These are phyloP conservation scores for Protoeuglena noctilucae DNA, from an alignment of 139 green algal genomes.

Conservation along the genomic window DNA sequence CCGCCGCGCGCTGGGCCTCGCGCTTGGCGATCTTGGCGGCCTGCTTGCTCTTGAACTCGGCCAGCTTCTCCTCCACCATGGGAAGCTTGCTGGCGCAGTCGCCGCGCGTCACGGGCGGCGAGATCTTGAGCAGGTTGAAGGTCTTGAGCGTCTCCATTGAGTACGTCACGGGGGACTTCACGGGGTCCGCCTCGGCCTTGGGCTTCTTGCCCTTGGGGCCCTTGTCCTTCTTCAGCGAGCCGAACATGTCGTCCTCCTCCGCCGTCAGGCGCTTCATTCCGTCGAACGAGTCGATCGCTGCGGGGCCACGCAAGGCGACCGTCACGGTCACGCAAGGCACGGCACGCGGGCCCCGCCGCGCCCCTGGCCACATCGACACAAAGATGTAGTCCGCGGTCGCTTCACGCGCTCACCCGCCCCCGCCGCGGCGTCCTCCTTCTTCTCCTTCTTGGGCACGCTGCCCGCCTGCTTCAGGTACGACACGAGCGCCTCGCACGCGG, in stretches of 20 bases:
- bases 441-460: neutral
- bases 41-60: neutral
- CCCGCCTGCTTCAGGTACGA: neutral
- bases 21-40: neutral
- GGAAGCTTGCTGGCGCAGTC: neutral
- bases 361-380: too few relatives aligned
- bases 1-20: neutral
- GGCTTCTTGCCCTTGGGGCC: neutral
- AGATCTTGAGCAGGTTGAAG: neutral
- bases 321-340: too few relatives aligned
- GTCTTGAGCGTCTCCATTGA: neutral
- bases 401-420: too few relatives aligned
- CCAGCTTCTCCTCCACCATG: neutral
- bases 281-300: neutral
- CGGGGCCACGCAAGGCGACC: too few relatives aligned
- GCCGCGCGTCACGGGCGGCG: neutral
- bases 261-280: neutral
- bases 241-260: neutral
- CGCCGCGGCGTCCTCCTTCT: neutral
- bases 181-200: neutral
- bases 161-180: neutral
- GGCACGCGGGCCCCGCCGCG: too few relatives aligned
- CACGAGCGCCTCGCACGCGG: neutral
- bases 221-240: neutral
- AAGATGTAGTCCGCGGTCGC: too few relatives aligned